These are phyloP conservation scores for Fusarium domesticum DNA, from an alignment of 2,329 filamentous ascomycete species.

Conservation along the genomic window DNA sequence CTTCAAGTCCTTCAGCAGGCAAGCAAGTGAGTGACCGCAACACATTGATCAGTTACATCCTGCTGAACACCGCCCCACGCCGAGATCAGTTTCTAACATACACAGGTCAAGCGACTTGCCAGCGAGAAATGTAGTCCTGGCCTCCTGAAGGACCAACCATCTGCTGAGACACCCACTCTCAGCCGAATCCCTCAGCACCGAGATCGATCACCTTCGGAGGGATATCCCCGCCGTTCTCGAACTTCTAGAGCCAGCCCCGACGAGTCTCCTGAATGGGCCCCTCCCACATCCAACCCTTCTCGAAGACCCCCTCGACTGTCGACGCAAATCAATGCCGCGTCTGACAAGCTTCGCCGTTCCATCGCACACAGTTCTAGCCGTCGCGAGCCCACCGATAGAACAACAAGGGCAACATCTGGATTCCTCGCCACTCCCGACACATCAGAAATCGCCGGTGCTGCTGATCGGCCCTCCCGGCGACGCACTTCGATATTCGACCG, in stretches of 20 bases:
- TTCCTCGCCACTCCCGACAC: conserved; percentile 58
- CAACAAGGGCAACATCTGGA: conserved; percentile 26
- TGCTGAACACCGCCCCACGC: neutral
- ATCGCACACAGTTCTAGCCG: conserved; percentile 29
- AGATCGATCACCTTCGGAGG: conserved; percentile 36
- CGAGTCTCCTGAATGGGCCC: conserved; percentile 31
- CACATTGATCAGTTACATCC: neutral
- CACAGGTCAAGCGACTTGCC: conserved; percentile 20
- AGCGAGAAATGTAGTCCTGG: conserved; percentile 27
- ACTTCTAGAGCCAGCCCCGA: conserved; percentile 29
- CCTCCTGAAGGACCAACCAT: conserved; percentile 28
- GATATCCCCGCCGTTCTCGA: conserved; percentile 32
- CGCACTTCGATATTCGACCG: conserved; percentile 43
- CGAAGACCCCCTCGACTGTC: conserved; percentile 28
- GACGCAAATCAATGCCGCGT: conserved; percentile 30
- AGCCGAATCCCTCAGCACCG: conserved; percentile 30
- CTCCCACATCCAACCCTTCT: conserved; percentile 20
- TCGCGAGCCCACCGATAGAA: conserved; percentile 26
- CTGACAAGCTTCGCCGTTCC: conserved; percentile 37
- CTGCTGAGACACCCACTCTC: conserved; percentile 27
- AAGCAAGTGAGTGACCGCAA: conserved; percentile 21
- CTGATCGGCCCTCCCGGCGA: conserved; percentile 39
- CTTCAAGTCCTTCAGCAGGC: conserved; percentile 10
- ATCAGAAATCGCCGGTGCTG: conserved; percentile 41
- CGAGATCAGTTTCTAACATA: conserved; percentile 6